A percentile compares a stretch with the other conserved stretches of the same genome.
Conservation (phyloP, 2,329 filamentous ascomycete genomes). For the Emericellopsis cladophorae region DNA sequence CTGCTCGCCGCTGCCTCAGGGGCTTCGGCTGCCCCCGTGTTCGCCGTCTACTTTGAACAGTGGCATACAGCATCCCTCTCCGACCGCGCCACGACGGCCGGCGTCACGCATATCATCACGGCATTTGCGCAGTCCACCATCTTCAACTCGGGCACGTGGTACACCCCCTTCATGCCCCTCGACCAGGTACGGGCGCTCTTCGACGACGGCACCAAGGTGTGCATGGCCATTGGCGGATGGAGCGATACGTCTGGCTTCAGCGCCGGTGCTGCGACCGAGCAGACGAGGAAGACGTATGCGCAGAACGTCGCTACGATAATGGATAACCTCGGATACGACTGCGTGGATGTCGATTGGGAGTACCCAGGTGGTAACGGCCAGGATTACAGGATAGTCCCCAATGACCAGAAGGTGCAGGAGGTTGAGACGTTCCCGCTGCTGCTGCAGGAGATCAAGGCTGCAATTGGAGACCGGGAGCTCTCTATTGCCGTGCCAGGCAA, state of each 20-base stretch:
- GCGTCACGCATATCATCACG: slow-evolving; percentile 42
- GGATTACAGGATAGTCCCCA: slow-evolving; percentile 52
- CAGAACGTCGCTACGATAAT: slow-evolving; percentile 43
- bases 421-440: slow-evolving; percentile 50
- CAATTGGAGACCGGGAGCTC: slow-evolving; percentile 47
- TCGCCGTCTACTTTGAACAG: slow-evolving; percentile 33
- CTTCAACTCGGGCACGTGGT: slow-evolving; percentile 29
- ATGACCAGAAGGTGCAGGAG: slow-evolving; percentile 44
- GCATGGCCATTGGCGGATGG: slow-evolving; percentile 56
- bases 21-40: slow-evolving; percentile 11
- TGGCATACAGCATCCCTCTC: slow-evolving; percentile 22
- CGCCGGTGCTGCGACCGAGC: slow-evolving; percentile 30
- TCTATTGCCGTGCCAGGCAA: slow-evolving; percentile 56
- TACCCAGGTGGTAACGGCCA: slow-evolving; percentile 51
- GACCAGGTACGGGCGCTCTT: slow-evolving; percentile 38
- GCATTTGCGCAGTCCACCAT: slow-evolving; percentile 36
- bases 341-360: slow-evolving; percentile 59
- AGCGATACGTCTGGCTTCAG: slow-evolving; percentile 46
- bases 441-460: slow-evolving; percentile 41
- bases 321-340: slow-evolving; percentile 43
- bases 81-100: slow-evolving; percentile 20
- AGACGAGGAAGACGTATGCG: slow-evolving; percentile 37
- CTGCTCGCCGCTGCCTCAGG: slow-evolving; percentile 5
- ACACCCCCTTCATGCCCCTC: slow-evolving; percentile 40
- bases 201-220: slow-evolving; percentile 38